Base-by-base conservation (phyloP, 2,329 filamentous ascomycete genomes). In the Aureobasidium lini region DNA sequence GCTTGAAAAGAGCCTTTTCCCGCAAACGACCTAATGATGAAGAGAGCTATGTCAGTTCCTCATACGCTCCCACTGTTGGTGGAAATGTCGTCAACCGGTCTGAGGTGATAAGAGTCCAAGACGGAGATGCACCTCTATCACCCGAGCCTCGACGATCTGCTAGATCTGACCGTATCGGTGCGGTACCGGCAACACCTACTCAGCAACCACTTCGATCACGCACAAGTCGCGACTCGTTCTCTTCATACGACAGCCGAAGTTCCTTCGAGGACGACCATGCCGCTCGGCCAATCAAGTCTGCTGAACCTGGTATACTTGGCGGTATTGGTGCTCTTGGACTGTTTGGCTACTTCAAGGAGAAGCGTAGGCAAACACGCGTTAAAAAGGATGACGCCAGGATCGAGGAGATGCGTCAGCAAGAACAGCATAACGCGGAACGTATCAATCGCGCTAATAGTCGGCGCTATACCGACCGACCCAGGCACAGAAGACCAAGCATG, bases 311-410 rank as follows among this genome's bases (percentile, higher is more conserved):
- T 5, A 60, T 77, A 2, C 69, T 74, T 40, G 70, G 77, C 47
- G 74, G 64, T 79, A 84, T 71, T 73, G 84, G 65, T 69, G 78
- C 66, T 3, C 65, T 73, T 29, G 75, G 75, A 23, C 66, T 73
- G 1, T 63, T 70, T 6, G 74, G 72, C 6, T 76, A 72, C 53
- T 62, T 75, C 23, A 73, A 73, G 62, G 73, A 78, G 57, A 76
- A 74, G 64, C 74, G 73, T 60, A 70, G 69, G 77, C 82, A 64
- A 71, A 78, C 69, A 74, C 81, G 68, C 79, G 86, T 69, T 74
- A 82, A 64, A 70, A 84, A 70, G 59, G 82, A 86, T 59, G 78
- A 85, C 64, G 80, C 84, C 57, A 81, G 84, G 23, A 81, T 88
- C 5, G 81, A 80, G 53, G 76, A 76, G 46, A 71, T 81, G 60